Evolutionary conservation across 192 early-diverging fungal species (phyloP).

Genomic region (Cetraspora pellucida): DNA sequence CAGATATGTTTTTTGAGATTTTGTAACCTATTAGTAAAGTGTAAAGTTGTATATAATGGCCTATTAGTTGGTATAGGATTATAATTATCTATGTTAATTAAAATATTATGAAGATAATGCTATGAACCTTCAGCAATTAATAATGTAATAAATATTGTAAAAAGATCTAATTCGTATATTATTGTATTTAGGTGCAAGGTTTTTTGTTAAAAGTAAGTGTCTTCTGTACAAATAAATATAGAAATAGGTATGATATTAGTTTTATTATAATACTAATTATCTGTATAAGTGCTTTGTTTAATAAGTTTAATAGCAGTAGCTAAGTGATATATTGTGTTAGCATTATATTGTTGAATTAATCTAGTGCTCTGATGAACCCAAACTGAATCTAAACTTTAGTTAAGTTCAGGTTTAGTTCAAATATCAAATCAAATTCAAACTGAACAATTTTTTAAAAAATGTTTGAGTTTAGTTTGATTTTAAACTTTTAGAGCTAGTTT

Average conservation of each 20-base stretch:
- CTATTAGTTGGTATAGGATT: conserved; percentile 7
- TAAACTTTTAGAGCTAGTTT: no score
- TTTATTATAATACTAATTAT: neutral
- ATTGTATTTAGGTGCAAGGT: conserved; percentile 7
- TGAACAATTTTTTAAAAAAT: no score
- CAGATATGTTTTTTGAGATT: neutral
- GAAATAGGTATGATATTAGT: neutral
- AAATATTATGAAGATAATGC: no score
- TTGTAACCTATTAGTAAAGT: neutral
- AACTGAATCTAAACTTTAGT: no score
- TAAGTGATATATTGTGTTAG: neutral
- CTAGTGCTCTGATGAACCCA: no score
- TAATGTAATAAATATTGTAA: conserved; percentile 9
- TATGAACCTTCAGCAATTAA: neutral
- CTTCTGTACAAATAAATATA: conserved; percentile 12
- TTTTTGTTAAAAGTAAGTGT: conserved; percentile 18
- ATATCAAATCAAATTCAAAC: no score
- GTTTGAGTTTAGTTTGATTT: no score
- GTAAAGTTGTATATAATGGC: neutral
- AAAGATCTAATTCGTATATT: neutral
- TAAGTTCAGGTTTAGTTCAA: no score
- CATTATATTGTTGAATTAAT: no score
- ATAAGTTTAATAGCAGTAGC: neutral
- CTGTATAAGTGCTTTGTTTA: neutral
- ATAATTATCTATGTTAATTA: neutral